Percentiles rank a stretch among this genome's conserved stretches.
phyloP scores from a whole-genome alignment of 2,329 filamentous ascomycete genomes.

The Hypoxylon rubiginosum region DNA sequence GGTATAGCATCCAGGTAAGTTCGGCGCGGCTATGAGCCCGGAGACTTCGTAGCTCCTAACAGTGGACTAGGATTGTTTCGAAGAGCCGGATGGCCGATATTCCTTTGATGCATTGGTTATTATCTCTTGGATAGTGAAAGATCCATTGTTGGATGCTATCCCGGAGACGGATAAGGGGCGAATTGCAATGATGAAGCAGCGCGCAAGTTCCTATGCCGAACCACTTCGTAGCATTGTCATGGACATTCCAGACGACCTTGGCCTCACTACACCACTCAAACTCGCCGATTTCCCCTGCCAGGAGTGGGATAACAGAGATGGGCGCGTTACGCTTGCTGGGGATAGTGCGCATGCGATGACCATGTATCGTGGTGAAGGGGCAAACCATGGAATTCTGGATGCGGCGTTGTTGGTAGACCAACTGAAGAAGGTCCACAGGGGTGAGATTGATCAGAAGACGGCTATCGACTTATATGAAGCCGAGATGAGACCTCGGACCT shows the following conservation, averaged over 20 bases:
- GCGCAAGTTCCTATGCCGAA: conserved; percentile 52
- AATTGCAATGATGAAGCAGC: conserved; percentile 57
- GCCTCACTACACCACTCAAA: conserved; percentile 49
- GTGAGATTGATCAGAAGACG: conserved; percentile 10
- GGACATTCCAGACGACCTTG: conserved; percentile 57
- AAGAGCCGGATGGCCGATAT: conserved; percentile 49
- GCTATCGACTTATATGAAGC: conserved; percentile 25
- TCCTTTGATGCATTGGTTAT: conserved; percentile 60
- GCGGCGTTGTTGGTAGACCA: conserved; percentile 50
- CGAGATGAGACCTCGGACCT: conserved; percentile 25
- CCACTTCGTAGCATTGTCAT: conserved; percentile 59
- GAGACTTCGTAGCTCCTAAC: neutral
- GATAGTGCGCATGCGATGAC: conserved; percentile 72
- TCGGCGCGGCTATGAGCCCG: conserved; percentile 50
- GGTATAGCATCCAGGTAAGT: conserved; percentile 62
- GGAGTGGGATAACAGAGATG: conserved; percentile 59
- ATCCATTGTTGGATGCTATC: conserved; percentile 51
- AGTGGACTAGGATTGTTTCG: conserved; percentile 14
- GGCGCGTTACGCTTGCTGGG: conserved; percentile 63
- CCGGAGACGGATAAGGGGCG: conserved; percentile 51
- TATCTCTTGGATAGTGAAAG: conserved; percentile 60
- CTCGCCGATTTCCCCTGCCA: conserved; percentile 55
- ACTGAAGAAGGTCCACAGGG: conserved; percentile 13
- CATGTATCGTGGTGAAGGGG: conserved; percentile 62
- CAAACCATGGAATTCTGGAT: conserved; percentile 59